Conservation (phyloP, 1,284 basidiomycete genomes). For the Sporisorium graminicola region DNA sequence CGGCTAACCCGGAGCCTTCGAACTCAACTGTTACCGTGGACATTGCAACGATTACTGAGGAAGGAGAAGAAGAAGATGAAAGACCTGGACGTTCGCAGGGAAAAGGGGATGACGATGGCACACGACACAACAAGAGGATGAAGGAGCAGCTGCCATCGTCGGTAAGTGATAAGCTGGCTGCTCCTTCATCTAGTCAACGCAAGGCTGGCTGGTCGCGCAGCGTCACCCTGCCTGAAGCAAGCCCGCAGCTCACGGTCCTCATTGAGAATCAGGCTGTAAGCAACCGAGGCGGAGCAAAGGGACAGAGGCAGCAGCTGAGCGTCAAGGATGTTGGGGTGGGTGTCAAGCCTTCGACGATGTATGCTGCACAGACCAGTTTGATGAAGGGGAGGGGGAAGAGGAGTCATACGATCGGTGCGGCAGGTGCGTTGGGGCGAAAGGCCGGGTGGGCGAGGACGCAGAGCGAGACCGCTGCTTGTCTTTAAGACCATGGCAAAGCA, state of each 20-base stretch:
- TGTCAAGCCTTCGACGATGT: conserved; percentile 21
- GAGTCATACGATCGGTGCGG: conserved; percentile 4
- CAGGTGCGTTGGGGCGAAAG: background rate
- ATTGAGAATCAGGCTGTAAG: conserved; percentile 19
- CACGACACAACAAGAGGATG: conserved; percentile 15
- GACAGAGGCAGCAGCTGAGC: background rate
- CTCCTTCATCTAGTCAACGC: conserved; percentile 8
- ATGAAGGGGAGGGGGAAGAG: conserved; percentile 6
- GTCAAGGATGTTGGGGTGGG: conserved; percentile 17
- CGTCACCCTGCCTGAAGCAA: conserved; percentile 21
- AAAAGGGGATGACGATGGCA: conserved; percentile 51
- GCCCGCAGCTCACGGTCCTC: conserved; percentile 18
- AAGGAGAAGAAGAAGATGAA: conserved; percentile 12
- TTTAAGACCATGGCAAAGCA: conserved; percentile 9
- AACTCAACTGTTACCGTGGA: conserved; percentile 14
- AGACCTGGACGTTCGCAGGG: conserved; percentile 19
- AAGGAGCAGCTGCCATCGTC: conserved; percentile 54
- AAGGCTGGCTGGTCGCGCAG: conserved; percentile 17
- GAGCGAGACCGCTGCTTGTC: conserved; percentile 26
- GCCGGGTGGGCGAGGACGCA: conserved; percentile 17
- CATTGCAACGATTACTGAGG: conserved; percentile 30
- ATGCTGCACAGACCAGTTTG: conserved; percentile 2
- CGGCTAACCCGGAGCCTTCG: conserved; percentile 10
- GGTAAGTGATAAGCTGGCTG: background rate
- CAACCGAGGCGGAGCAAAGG: background rate